Evolutionary conservation across 768 basidiomycete genomes (phyloP).

Genomic region (Lentinula detonsa): DNA sequence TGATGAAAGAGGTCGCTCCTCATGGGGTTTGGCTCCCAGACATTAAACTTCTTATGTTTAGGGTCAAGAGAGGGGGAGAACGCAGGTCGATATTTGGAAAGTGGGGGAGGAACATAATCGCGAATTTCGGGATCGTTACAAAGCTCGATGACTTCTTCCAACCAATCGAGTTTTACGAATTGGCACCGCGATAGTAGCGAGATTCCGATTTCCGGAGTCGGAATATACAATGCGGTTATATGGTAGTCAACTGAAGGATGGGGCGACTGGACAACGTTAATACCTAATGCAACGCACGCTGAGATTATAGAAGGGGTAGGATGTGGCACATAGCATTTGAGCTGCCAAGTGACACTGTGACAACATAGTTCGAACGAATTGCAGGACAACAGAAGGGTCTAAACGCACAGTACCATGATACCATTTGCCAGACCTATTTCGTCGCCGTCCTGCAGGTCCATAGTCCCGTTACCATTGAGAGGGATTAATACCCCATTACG

Average conservation of each 20-base stretch:
- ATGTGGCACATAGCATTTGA: slow-evolving; percentile 36
- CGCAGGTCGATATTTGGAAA: slow-evolving; percentile 51
- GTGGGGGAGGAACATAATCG: slow-evolving; percentile 47
- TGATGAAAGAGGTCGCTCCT: slow-evolving; percentile 47
- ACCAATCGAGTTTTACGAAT: slow-evolving; percentile 66
- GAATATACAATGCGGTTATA: slow-evolving; percentile 42
- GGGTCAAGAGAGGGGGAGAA: slow-evolving; percentile 47
- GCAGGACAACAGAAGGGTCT: not conserved
- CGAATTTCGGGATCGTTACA: slow-evolving; percentile 7
- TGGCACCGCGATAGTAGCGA: slow-evolving; percentile 55
- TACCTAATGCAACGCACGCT: slow-evolving; percentile 52
- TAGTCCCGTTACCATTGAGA: slow-evolving; percentile 30
- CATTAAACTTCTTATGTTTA: slow-evolving; percentile 41
- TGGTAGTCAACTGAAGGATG: slow-evolving; percentile 50
- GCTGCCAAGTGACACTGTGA: slow-evolving; percentile 26
- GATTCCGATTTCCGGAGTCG: slow-evolving; percentile 43
- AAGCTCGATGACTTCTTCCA: slow-evolving; percentile 44
- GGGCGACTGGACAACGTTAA: slow-evolving; percentile 44
- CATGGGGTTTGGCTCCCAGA: slow-evolving; percentile 68
- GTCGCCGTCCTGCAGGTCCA: slow-evolving; percentile 52
- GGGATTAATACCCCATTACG: slow-evolving; percentile 27
- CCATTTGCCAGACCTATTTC: slow-evolving; percentile 37
- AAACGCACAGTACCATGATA: slow-evolving; percentile 39
- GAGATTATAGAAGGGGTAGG: slow-evolving; percentile 29
- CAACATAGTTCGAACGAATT: not conserved